Conservation (phyloP, 257 asterid species). For the Handroanthus guayacan region DNA sequence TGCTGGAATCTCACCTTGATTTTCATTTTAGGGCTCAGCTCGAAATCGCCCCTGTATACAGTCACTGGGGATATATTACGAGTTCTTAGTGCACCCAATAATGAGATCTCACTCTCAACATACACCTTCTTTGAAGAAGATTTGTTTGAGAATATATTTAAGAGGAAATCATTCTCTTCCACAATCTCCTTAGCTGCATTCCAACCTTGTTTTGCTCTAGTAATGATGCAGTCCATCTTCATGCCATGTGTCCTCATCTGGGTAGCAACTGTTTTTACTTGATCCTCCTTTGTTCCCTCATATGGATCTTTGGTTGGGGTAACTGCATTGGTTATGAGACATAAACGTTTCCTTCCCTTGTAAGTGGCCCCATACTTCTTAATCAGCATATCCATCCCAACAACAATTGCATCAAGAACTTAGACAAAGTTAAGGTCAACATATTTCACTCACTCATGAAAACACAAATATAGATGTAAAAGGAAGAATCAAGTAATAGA, state of each 20-base stretch:
- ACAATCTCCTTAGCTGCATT: constrained; percentile 50
- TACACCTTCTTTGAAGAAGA: constrained; percentile 69
- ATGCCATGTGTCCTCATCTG: constrained; percentile 84
- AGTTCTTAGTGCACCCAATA: constrained; percentile 88
- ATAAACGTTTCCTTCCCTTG: constrained; percentile 90
- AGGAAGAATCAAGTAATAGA: constrained; percentile 18
- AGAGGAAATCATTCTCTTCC: constrained; percentile 85
- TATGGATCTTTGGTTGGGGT: constrained; percentile 79
- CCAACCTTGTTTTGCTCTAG: constrained; percentile 50
- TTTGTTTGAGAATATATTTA: constrained; percentile 60
- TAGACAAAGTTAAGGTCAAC: constrained; percentile 59
- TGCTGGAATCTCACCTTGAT: constrained; percentile 71
- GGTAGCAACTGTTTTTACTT: constrained; percentile 81
- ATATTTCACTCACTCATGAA: neutral
- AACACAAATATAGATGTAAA: neutral
- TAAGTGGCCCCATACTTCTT: constrained; percentile 76
- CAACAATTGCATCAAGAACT: constrained; percentile 98
- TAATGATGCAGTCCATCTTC: constrained; percentile 87
- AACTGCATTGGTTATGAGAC: constrained; percentile 81
- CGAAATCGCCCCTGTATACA: constrained; percentile 84
- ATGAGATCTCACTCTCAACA: constrained; percentile 77
- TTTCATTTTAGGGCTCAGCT: constrained; percentile 70
- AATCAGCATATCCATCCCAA: constrained; percentile 92
- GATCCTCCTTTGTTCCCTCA: constrained; percentile 95
- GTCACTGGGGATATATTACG: constrained; percentile 89